phyloP scores from a whole-genome alignment of 768 basidiomycete species.

The Leccinum broughii region DNA sequence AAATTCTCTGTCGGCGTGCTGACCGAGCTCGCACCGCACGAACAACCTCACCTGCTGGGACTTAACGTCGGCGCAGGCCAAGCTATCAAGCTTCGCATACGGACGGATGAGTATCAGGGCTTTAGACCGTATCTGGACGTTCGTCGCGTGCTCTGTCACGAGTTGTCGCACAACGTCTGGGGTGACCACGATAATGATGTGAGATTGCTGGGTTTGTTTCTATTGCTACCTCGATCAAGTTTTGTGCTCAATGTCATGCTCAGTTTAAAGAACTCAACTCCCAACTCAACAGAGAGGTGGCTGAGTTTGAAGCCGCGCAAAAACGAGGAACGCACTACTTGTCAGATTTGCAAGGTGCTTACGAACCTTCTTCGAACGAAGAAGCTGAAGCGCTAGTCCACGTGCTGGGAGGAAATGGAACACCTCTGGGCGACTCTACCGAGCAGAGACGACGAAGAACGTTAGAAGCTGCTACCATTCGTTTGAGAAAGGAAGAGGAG shows the following conservation, averaged over 20 bases:
- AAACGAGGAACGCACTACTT: slow-evolving; percentile 57
- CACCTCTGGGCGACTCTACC: slow-evolving; percentile 40
- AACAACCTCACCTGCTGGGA: slow-evolving; percentile 68
- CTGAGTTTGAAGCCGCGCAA: slow-evolving; percentile 59
- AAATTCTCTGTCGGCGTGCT: slow-evolving; percentile 65
- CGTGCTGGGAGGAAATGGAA: slow-evolving; percentile 52
- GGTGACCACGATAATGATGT: slow-evolving; percentile 73
- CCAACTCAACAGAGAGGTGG: slow-evolving; percentile 68
- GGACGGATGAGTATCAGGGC: slow-evolving; percentile 72
- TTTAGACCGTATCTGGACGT: slow-evolving; percentile 66
- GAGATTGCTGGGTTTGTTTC: slow-evolving; percentile 23
- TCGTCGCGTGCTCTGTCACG: slow-evolving; percentile 72
- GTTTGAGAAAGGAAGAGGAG: slow-evolving; percentile 65
- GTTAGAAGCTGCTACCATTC: slow-evolving; percentile 57
- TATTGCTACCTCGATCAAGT: not conserved
- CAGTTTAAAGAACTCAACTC: slow-evolving; percentile 78
- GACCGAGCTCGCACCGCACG: slow-evolving; percentile 79
- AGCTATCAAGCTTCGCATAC: slow-evolving; percentile 64
- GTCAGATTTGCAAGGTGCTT: slow-evolving; percentile 34
- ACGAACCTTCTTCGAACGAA: slow-evolving; percentile 55
- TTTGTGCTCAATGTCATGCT: slow-evolving; percentile 22
- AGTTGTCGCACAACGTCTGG: slow-evolving; percentile 75
- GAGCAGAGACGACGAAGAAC: slow-evolving; percentile 59
- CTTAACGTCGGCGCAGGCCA: slow-evolving; percentile 64
- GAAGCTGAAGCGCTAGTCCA: slow-evolving; percentile 55